Evolutionary conservation across 2,329 filamentous ascomycete genomes (phyloP), one percentile per base, ranked within the genome.

Genomic region (Ophiostoma sp.): DNA sequence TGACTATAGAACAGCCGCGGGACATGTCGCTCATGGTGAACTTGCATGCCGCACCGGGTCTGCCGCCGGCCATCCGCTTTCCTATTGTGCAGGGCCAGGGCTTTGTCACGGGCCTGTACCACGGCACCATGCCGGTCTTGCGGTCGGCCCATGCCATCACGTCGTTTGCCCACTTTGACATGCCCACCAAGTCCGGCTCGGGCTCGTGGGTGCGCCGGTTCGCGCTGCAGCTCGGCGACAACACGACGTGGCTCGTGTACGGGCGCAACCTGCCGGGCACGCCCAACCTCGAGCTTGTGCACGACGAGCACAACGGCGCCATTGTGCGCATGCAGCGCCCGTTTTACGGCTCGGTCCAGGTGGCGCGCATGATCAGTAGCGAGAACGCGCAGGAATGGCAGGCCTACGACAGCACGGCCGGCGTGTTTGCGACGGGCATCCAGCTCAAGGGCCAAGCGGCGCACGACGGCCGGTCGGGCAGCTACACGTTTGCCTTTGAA

Each of bases 71-170:
- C 1, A 84, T 98, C 31, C 89, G 86, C 0, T 93, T 96, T 73
- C 93, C 94, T 0, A 77, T 97, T 10, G 88, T 96, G 0, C 94
- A 98, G 76, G 95, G 95, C 13, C 94, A 95, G 88, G 90, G 87
- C 0, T 96, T 93, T 75, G 83, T 97, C 27, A 97, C 94, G 5
- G 94, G 84, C 0, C 79, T 90, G 27, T 98, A 94, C 79, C 84
- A 83, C 69, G 87, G 88, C 44, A 83, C 87, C 0, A 88, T 87
- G 11, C 94, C 94, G 0, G 77, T 89, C 4, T 84, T 98, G 66
- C 88, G 94, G 74, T 90, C 89, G 33, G 88, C 87, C 0, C 85
- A 39, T 27, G 71, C 72, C 41, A 69, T 74, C 20, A 11, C 48
- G 67, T 67, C 68, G 3, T 67, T 67, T 67, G 52, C 67, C 10